These are phyloP conservation scores for Komagataella ulmi DNA, from an alignment of 805 yeast species.

Conservation along the genomic window DNA sequence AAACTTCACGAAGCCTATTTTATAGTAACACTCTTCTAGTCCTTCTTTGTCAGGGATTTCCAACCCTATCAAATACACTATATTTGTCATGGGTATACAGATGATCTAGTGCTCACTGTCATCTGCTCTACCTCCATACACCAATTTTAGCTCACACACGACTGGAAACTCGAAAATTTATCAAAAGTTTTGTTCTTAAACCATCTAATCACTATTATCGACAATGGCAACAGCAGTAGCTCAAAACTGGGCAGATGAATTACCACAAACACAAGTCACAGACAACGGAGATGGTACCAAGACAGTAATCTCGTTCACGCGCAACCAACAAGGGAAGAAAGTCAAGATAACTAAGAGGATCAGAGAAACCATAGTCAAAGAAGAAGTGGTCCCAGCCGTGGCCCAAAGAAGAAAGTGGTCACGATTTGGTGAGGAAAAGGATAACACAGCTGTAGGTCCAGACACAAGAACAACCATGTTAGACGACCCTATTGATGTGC, in stretches of 20 bases:
- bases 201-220: background rate
- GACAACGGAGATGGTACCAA: constrained; percentile 81
- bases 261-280: constrained; percentile 62
- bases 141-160: background rate
- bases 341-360: constrained; percentile 81
- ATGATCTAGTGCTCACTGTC: no score
- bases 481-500: constrained; percentile 76
- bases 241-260: constrained; percentile 53
- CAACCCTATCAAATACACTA: no score
- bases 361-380: constrained; percentile 63
- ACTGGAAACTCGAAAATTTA: background rate
- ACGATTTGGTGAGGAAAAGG: constrained; percentile 74
- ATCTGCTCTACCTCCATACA: background rate
- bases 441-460: constrained; percentile 66
- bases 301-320: constrained; percentile 67
- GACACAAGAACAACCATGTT: constrained; percentile 78
- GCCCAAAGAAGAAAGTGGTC: constrained; percentile 85
- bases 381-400: constrained; percentile 70
- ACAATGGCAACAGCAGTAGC: constrained; percentile 18
- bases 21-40: no score
- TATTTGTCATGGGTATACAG: no score
- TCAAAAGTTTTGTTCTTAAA: background rate
- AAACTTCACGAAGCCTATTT: no score
- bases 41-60: no score
- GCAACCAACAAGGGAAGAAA: constrained; percentile 69